Percentiles rank a stretch among this genome's conserved stretches.
These are phyloP conservation scores for Suillus discolor DNA, from an alignment of 768 basidiomycete species.

Conservation along the genomic window DNA sequence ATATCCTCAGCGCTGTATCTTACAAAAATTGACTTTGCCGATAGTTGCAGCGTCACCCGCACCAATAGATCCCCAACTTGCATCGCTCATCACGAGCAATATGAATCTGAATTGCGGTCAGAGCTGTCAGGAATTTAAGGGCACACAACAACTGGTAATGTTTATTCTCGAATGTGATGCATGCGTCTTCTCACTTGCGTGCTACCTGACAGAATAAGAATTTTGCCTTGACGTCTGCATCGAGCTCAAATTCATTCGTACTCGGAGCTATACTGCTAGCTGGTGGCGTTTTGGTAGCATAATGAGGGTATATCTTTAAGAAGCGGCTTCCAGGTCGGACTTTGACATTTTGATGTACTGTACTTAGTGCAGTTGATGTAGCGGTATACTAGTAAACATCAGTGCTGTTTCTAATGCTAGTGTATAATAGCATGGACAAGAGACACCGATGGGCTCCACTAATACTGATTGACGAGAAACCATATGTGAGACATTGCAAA, in stretches of 20 bases:
- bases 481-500: background rate
- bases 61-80: constrained; percentile 25
- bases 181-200: background rate
- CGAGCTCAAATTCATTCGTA: constrained; percentile 18
- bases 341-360: background rate
- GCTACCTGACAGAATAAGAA: constrained; percentile 19
- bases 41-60: constrained; percentile 27
- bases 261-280: constrained; percentile 26
- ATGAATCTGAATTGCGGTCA: constrained; percentile 25
- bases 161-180: background rate
- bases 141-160: constrained; percentile 26
- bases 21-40: background rate
- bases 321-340: background rate
- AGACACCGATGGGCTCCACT: background rate
- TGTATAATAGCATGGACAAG: background rate
- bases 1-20: background rate
- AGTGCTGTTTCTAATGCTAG: background rate
- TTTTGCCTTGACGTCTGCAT: constrained; percentile 22
- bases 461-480: background rate
- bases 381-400: background rate
- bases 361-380: background rate
- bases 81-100: constrained; percentile 25
- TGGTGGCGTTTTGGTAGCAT: constrained; percentile 20
- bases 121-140: constrained; percentile 23
- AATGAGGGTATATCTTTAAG: constrained; percentile 11